Base-by-base conservation (phyloP, 2,329 filamentous ascomycete genomes). In the Grosmannia clavigera region DNA sequence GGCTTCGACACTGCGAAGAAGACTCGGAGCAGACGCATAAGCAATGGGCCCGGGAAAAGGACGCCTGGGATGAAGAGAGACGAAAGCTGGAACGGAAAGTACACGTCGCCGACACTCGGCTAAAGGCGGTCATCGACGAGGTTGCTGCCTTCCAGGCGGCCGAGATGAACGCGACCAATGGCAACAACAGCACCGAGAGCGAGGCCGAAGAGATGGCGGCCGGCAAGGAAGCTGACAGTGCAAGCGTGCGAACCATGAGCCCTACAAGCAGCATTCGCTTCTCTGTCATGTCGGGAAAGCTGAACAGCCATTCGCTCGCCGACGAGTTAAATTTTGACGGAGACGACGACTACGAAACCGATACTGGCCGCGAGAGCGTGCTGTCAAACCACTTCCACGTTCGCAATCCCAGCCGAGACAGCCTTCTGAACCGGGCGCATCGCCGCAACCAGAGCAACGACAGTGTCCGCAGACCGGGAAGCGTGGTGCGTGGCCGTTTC, bases 321-420 rank as follows among this genome's bases (percentile, higher is more conserved):
- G 92, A 97, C 66, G 94, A 99, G 73, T 80, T 99, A 59, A 86
- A 89, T 63, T 88, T 96, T 63, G 89, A 92, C 61, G 87, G 88
- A 62, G 88, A 92, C 60, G 89, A 92, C 38, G 79, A 82, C 52
- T 81, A 83, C 59, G 76, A 88, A 63, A 86, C 87, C 43, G 85
- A 86, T 53, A 87, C 90, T 57, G 85, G 85, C 1, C 82, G 84
- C 46, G 81, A 85, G 60, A 87, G 82, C 63, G 76, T 78, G 19
- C 67, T 84, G 56, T 85, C 83, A 3, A 72, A 74, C 60, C 67
- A 71, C 55, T 72, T 73, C 22, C 82, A 83, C 65, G 72, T 71
- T 43, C 78, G 82, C 33, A 81, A 75, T 59, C 74, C 76, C 60
- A 85, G 83, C 67, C 78, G 81, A 25, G 83, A 85, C 60, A 84